A percentile compares a stretch with the other conserved stretches of the same genome.
These are phyloP conservation scores for Aspergillus clavatus DNA, from an alignment of 2,329 filamentous ascomycete genomes.

Conservation along the genomic window DNA sequence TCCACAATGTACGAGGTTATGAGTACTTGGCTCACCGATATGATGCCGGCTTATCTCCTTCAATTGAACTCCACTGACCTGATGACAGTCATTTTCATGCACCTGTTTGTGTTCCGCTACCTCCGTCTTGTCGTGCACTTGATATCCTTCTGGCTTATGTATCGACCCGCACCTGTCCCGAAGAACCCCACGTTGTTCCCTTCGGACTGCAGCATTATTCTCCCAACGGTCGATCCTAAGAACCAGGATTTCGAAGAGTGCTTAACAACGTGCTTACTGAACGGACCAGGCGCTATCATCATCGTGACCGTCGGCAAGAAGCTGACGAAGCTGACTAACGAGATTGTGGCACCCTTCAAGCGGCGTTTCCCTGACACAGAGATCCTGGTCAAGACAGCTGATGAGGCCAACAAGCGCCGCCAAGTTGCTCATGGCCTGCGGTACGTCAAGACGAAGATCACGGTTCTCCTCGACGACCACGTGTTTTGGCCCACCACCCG, in stretches of 20 bases:
- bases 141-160: constrained; percentile 37
- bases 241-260: constrained; percentile 42
- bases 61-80: neutral
- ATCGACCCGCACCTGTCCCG: constrained; percentile 31
- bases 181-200: constrained; percentile 28
- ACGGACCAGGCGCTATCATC: constrained; percentile 38
- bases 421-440: constrained; percentile 45
- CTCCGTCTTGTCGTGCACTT: constrained; percentile 44
- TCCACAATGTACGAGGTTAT: no score
- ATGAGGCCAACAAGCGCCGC: constrained; percentile 45
- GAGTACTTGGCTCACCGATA: no score
- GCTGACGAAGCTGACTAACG: constrained; percentile 8
- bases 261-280: constrained; percentile 37
- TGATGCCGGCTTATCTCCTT: no score
- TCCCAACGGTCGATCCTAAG: constrained; percentile 49
- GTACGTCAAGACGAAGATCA: constrained; percentile 38
- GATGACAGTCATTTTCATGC: constrained; percentile 22
- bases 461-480: constrained; percentile 50
- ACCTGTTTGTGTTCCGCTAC: constrained; percentile 46
- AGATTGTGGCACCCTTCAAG: constrained; percentile 3
- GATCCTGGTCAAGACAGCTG: constrained; percentile 27
- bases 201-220: constrained; percentile 47
- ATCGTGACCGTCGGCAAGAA: constrained; percentile 44
- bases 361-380: constrained; percentile 1
- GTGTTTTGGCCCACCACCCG: constrained; percentile 44